These are phyloP conservation scores for Penicillium mononematosum DNA, from an alignment of 495 filamentous ascomycete genomes.

Conservation along the genomic window DNA sequence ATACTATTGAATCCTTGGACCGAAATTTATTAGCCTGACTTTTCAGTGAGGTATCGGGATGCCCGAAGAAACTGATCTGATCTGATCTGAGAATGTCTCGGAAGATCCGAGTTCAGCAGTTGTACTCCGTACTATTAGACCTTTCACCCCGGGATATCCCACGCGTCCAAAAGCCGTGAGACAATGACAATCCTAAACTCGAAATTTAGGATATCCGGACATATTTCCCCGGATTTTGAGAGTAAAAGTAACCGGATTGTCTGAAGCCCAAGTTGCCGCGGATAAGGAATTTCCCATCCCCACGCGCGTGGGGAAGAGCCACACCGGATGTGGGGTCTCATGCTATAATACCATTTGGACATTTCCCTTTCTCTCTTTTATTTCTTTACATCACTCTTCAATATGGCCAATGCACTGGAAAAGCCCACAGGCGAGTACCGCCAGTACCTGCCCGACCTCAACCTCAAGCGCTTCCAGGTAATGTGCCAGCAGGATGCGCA, in stretches of 20 bases:
- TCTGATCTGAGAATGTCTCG: constrained; percentile 13
- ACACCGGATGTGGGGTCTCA: constrained; percentile 22
- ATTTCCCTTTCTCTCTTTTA: background rate
- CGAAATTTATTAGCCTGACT: too few relatives aligned
- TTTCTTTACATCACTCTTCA: background rate
- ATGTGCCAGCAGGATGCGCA: constrained; percentile 63
- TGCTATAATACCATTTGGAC: constrained; percentile 17
- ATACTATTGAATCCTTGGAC: too few relatives aligned
- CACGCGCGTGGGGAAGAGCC: constrained; percentile 27
- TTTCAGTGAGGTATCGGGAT: too few relatives aligned
- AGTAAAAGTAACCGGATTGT: constrained; percentile 6
- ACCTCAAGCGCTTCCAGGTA: constrained; percentile 56
- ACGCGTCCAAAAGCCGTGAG: background rate
- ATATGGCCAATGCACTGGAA: constrained; percentile 14
- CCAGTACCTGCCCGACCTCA: constrained; percentile 61
- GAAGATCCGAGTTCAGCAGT: constrained; percentile 22
- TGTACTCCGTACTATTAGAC: too few relatives aligned
- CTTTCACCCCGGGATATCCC: background rate
- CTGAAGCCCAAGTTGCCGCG: constrained; percentile 11
- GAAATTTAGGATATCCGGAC: background rate
- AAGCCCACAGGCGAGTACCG: constrained; percentile 50
- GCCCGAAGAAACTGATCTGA: too few relatives aligned
- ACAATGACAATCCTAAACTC: background rate
- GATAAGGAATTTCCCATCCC: constrained; percentile 31
- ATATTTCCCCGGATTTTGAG: background rate